Base-by-base conservation (phyloP, 2,329 filamentous ascomycete species). In the Coleophoma crateriformis region DNA sequence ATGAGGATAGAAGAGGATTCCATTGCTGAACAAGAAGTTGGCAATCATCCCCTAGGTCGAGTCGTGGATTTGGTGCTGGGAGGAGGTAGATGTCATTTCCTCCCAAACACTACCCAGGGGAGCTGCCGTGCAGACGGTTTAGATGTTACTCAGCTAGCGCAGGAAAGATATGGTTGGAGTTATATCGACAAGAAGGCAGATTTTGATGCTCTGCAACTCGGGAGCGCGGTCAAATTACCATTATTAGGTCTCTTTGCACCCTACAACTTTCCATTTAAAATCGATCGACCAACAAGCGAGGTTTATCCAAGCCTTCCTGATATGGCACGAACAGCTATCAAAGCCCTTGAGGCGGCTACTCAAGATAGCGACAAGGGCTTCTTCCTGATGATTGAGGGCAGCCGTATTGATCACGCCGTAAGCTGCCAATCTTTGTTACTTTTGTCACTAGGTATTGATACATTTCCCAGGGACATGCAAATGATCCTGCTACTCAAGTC, bases 371-470 rank as follows among this genome's bases (percentile, higher is more conserved):
- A 97, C 39, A 84, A 95, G 68, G 94, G 94, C 4, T 99, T 97
- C 75, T 99, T 99, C 71, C 75, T 99, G 60, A 96, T 99, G 92
- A 95, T 99, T 53, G 94, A 99, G 69, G 94, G 91, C 4, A 95
- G 89, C 61, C 80, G 94, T 39, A 97, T 99, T 61, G 94, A 99
- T 63, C 94, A 99, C 65, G 92, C 94, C 4, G 41, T 44, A 44
- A 32, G 41, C 7, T 27, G 27, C 27, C 27, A 27, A 3, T 4
- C 27, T 27, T 27, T 27, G 27, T 27, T 27, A 10, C 27, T 27
- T 27, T 2, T 27, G 27, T 10, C 27, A 27, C 3, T 27, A 27
- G 27, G 8, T 27, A 27, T 10, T 27, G 6, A 27, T 27, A 3
- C 8, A 27, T 7, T 27, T 27, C 27, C 15, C 6, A 44, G 41